Evolutionary conservation across 176 grass and related monocot species (phyloP).

Genomic region (Triticum turgidum): DNA sequence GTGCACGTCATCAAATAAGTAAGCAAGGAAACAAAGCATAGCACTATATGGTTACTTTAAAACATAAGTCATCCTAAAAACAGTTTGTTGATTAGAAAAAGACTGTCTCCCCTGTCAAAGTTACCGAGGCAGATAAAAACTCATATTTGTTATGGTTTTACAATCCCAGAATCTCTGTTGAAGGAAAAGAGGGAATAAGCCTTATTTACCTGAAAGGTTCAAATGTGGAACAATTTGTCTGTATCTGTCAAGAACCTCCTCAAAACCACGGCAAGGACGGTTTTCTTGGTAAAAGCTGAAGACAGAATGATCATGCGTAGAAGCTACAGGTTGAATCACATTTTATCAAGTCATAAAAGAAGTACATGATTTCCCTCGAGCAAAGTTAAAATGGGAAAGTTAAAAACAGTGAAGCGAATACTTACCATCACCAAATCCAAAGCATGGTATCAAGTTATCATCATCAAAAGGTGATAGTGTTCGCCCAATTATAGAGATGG

Average conservation of each 20-base stretch:
- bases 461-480: constrained; percentile 97
- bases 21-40: not conserved
- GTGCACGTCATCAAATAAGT: not conserved
- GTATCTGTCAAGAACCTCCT: constrained; percentile 87
- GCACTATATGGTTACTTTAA: not conserved
- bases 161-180: not conserved
- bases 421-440: constrained; percentile 96
- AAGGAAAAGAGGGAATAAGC: not conserved
- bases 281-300: constrained; percentile 90
- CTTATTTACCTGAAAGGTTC: constrained; percentile 72
- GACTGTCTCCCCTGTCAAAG: not conserved
- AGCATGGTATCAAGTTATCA: constrained; percentile 98
- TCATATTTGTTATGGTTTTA: not conserved
- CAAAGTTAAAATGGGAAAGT: not conserved
- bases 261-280: constrained; percentile 74
- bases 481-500: constrained; percentile 95
- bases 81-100: not conserved
- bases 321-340: constrained; percentile 50
- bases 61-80: not conserved
- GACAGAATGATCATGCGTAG: constrained; percentile 76
- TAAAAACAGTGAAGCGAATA: not conserved
- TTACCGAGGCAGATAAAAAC: not conserved
- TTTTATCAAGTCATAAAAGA: not conserved
- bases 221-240: constrained; percentile 72
- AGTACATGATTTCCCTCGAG: not conserved